phyloP scores from a whole-genome alignment of 495 filamentous ascomycete species.

The Aspergillus egyptiacus region DNA sequence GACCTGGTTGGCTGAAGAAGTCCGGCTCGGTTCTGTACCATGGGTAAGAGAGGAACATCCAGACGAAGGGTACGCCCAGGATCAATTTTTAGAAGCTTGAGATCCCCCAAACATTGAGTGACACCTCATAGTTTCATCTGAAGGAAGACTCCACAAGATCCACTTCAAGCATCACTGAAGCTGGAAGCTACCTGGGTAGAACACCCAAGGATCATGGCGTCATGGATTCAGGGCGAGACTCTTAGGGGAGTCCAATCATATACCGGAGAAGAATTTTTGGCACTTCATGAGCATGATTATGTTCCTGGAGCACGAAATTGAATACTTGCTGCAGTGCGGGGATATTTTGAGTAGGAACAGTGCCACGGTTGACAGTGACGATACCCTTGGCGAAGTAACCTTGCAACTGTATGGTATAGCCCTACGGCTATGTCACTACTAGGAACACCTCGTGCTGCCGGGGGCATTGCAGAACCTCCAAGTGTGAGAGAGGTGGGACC shows the following conservation, averaged over 20 bases:
- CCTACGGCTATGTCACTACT: no score
- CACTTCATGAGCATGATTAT: not conserved
- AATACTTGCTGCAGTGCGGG: no score
- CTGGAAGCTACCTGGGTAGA: not conserved
- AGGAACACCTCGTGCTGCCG: not conserved
- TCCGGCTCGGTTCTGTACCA: conserved; percentile 9
- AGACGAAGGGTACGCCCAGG: conserved; percentile 12
- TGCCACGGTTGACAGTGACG: not conserved
- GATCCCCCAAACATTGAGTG: conserved; percentile 21
- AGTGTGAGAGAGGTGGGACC: not conserved
- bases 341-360: not conserved
- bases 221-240: not conserved
- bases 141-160: conserved; percentile 14
- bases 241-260: not conserved
- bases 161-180: not conserved
- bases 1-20: not conserved
- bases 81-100: conserved; percentile 12
- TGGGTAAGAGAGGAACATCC: conserved; percentile 21
- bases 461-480: not conserved
- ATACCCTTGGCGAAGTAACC: not conserved
- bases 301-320: conserved; percentile 5
- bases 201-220: conserved; percentile 10
- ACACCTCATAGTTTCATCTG: conserved; percentile 32
- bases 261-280: not conserved
- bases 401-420: no score